Conservation (phyloP, 768 basidiomycete species). For the Boletellus ananiceps region DNA sequence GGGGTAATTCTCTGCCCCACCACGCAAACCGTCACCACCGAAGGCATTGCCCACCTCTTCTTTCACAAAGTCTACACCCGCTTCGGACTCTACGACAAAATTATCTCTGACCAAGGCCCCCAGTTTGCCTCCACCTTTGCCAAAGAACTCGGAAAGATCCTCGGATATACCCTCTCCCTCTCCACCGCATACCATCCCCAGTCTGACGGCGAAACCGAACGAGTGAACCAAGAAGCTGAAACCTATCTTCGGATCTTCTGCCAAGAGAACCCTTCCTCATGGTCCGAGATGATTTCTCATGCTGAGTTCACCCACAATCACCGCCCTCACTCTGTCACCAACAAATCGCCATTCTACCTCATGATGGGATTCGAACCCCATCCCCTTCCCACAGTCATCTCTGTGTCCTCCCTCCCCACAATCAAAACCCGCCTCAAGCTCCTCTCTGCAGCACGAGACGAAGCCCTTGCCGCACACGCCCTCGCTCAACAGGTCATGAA, state of each 20-base stretch:
- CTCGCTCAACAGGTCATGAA: neutral
- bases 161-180: too few relatives aligned
- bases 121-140: too few relatives aligned
- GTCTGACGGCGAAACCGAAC: too few relatives aligned
- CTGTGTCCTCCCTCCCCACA: neutral
- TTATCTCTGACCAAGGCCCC: neutral
- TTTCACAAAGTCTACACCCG: neutral
- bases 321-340: too few relatives aligned
- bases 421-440: neutral
- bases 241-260: neutral
- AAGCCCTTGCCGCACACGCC: neutral
- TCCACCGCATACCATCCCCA: too few relatives aligned
- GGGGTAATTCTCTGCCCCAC: conserved; percentile 9
- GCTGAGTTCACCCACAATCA: conserved; percentile 2
- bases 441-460: neutral
- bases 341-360: too few relatives aligned
- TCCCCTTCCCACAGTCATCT: too few relatives aligned
- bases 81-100: neutral
- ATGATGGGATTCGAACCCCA: too few relatives aligned
- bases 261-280: neutral
- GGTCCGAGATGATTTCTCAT: neutral
- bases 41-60: neutral
- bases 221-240: too few relatives aligned
- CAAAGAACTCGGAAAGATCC: too few relatives aligned
- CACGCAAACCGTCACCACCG: conserved; percentile 7